Conservation (phyloP, 2,329 filamentous ascomycete species). For the Trichoderma guizhouense region DNA sequence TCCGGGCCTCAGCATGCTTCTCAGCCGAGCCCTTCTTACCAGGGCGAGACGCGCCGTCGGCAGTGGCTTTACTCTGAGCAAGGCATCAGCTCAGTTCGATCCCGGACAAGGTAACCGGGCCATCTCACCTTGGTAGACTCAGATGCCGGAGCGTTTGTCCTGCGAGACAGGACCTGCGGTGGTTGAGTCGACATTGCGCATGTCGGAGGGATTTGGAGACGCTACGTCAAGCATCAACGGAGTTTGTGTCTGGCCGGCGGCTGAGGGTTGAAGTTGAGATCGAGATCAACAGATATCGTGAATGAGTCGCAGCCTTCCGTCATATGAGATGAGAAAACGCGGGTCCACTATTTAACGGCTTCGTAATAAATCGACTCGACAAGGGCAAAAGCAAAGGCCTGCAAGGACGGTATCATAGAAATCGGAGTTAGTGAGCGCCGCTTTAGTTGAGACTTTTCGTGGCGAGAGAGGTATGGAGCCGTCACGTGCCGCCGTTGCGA, state of each 20-base stretch:
- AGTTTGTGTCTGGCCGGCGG: not conserved
- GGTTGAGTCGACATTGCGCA: conserved; percentile 37
- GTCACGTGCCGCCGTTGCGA: not conserved
- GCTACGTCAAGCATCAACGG: conserved; percentile 1
- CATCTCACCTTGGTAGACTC: conserved; percentile 31
- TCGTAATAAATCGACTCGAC: not conserved
- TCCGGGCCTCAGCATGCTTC: conserved; percentile 27
- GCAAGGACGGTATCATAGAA: not conserved
- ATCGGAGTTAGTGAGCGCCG: conserved; percentile 3
- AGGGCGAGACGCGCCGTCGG: conserved; percentile 22
- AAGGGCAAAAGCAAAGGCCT: not conserved
- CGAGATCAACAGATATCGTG: not conserved
- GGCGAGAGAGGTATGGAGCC: not conserved
- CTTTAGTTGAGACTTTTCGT: not conserved
- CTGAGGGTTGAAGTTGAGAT: not conserved
- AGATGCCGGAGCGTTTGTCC: conserved; percentile 31
- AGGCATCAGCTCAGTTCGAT: conserved; percentile 10
- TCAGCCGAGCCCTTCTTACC: conserved; percentile 28
- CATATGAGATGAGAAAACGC: conserved; percentile 8
- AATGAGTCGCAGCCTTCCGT: conserved; percentile 14
- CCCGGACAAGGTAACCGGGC: not conserved
- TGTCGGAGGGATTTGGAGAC: conserved; percentile 23
- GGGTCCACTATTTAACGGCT: conserved; percentile 1
- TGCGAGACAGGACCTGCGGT: conserved; percentile 36
- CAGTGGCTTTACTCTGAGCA: conserved; percentile 19